A percentile compares a stretch with the other conserved stretches of the same genome.
phyloP scores from a whole-genome alignment of 2,329 filamentous ascomycete species.

The Trichoderma afroharzianum region DNA sequence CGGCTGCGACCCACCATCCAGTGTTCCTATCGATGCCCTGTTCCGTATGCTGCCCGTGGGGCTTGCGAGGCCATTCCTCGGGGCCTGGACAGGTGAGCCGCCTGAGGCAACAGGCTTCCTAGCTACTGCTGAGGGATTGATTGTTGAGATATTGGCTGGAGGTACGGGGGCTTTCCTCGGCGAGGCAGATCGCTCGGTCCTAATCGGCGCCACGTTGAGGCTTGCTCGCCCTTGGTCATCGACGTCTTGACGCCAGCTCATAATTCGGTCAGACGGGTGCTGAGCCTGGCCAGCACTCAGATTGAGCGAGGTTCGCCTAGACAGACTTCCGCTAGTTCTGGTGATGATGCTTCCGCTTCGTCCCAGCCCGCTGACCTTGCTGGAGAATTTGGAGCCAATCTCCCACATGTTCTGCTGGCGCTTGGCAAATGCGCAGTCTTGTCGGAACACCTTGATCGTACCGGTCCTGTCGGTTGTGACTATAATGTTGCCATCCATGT shows the following conservation, averaged over 20 bases:
- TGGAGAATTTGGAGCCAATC: constrained; percentile 70
- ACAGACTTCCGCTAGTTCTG: constrained; percentile 49
- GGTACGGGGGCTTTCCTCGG: constrained; percentile 44
- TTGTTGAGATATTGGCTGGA: constrained; percentile 35
- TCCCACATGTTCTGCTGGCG: constrained; percentile 76
- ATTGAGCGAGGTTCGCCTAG: constrained; percentile 52
- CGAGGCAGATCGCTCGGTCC: constrained; percentile 55
- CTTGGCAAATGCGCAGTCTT: constrained; percentile 85
- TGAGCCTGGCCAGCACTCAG: constrained; percentile 31
- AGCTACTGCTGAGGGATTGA: constrained; percentile 44
- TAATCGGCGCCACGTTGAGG: constrained; percentile 38
- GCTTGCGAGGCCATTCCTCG: constrained; percentile 32
- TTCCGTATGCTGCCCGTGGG: constrained; percentile 36
- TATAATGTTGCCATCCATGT: constrained; percentile 82
- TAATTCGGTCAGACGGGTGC: constrained; percentile 66
- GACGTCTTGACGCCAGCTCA: constrained; percentile 77
- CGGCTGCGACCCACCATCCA: constrained; percentile 34
- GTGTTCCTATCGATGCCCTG: constrained; percentile 25
- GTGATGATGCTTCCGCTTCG: constrained; percentile 56
- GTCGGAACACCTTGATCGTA: constrained; percentile 88
- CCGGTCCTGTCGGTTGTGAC: constrained; percentile 87
- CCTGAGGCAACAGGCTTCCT: constrained; percentile 41
- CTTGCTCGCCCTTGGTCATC: constrained; percentile 40
- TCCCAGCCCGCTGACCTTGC: constrained; percentile 59
- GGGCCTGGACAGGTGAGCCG: constrained; percentile 25